A percentile compares a stretch with the other conserved stretches of the same genome.
These are phyloP conservation scores for Coelastrella sp. DNA, from an alignment of 139 green algal species.

Conservation along the genomic window DNA sequence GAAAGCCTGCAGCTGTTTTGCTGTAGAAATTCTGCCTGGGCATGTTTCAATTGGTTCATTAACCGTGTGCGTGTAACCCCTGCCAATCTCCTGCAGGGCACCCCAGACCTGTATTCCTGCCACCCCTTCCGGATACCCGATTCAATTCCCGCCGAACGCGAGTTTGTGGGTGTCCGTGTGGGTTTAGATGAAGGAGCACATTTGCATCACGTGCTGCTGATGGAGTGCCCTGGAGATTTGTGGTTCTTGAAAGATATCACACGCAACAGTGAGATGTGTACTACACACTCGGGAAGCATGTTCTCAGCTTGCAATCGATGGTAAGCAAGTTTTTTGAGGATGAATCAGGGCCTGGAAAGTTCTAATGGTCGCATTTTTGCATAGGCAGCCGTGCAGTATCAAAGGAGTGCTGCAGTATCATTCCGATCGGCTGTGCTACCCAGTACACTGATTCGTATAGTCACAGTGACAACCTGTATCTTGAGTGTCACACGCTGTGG, in stretches of 20 bases:
- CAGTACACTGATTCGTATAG: too few relatives aligned
- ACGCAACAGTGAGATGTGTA: slow-evolving; percentile 48
- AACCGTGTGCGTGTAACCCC: background rate
- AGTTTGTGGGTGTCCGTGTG: slow-evolving; percentile 27
- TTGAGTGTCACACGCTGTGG: too few relatives aligned
- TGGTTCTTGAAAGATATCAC: slow-evolving; percentile 37
- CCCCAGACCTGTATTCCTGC: slow-evolving; percentile 30
- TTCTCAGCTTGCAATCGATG: slow-evolving; percentile 36
- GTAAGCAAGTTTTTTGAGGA: too few relatives aligned
- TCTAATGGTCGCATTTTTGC: too few relatives aligned
- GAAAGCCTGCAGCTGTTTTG: background rate
- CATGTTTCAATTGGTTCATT: background rate
- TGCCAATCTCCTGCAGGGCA: background rate
- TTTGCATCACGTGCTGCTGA: slow-evolving; percentile 39
- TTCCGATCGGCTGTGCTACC: too few relatives aligned
- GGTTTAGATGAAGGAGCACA: slow-evolving; percentile 8
- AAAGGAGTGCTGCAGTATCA: too few relatives aligned
- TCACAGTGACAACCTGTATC: too few relatives aligned
- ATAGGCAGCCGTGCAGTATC: too few relatives aligned
- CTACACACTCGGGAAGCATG: slow-evolving; percentile 7
- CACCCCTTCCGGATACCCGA: slow-evolving; percentile 18
- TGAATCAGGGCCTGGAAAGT: too few relatives aligned
- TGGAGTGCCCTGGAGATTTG: slow-evolving; percentile 28
- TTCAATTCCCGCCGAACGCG: background rate
- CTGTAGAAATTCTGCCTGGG: background rate